phyloP scores from a whole-genome alignment of 441 rosid species.

The Biscutella laevigata region DNA sequence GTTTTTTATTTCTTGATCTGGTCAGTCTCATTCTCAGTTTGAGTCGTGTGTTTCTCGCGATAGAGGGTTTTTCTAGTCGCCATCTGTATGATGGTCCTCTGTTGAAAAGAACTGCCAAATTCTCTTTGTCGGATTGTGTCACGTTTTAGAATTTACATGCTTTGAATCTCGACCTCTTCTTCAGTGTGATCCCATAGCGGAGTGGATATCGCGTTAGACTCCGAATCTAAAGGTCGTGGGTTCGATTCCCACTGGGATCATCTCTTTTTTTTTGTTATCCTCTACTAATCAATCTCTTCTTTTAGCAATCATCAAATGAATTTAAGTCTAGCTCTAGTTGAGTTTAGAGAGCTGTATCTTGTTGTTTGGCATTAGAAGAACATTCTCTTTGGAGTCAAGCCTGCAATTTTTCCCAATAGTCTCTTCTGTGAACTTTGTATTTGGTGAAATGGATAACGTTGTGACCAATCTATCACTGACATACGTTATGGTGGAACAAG shows the following conservation, averaged over 20 bases:
- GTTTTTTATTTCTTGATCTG: not conserved
- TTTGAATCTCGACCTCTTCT: not conserved
- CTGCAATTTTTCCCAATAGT: not conserved
- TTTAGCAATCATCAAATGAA: not conserved
- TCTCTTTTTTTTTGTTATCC: not conserved
- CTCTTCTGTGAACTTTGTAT: not conserved
- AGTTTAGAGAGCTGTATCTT: not conserved
- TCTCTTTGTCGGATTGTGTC: conserved; percentile 22
- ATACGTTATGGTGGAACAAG: no score
- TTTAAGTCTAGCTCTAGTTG: conserved; percentile 7
- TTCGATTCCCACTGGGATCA: conserved; percentile 98
- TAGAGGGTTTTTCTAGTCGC: not conserved
- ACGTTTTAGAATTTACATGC: conserved; percentile 9
- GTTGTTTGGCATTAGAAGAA: not conserved
- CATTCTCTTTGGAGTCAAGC: not conserved
- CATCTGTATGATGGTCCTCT: conserved; percentile 19
- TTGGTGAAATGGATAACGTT: not conserved
- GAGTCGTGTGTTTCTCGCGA: conserved; percentile 2
- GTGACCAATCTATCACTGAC: no score
- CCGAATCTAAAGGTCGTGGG: conserved; percentile 99
- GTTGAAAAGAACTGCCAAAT: conserved; percentile 14
- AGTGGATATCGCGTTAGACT: conserved; percentile 99
- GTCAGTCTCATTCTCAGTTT: not conserved
- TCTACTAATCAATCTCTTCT: not conserved
- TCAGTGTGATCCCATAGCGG: conserved; percentile 74